Evolutionary conservation across 176 grass and related monocot genomes (phyloP).

Genomic region (Rhynchospora pubera): DNA sequence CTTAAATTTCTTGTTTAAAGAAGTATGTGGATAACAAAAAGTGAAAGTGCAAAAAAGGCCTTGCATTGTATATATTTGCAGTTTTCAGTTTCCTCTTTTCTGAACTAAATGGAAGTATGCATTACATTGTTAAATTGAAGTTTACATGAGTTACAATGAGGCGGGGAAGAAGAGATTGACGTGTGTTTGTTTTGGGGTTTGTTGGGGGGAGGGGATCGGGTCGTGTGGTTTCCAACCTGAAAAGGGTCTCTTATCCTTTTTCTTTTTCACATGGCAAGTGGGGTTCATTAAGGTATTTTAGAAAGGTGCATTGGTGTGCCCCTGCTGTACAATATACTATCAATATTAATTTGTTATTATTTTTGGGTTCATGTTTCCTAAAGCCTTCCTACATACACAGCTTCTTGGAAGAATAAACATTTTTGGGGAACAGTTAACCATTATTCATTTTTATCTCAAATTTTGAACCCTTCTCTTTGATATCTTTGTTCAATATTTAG

Average conservation of each 20-base stretch:
- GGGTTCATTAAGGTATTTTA: not conserved
- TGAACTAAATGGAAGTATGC: too few species aligned
- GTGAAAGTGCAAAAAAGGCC: not conserved
- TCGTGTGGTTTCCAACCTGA: not conserved
- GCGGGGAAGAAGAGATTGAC: too few species aligned
- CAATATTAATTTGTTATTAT: not conserved
- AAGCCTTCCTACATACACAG: not conserved
- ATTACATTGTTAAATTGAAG: too few species aligned
- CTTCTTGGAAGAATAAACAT: constrained; percentile 1
- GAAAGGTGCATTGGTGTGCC: not conserved
- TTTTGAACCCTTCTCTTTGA: not conserved
- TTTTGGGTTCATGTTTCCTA: not conserved
- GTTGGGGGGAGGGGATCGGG: too few species aligned
- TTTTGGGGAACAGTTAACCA: not conserved
- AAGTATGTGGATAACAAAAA: not conserved
- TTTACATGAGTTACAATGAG: too few species aligned
- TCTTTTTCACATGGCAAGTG: not conserved
- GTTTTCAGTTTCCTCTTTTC: not conserved
- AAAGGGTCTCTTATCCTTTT: not conserved
- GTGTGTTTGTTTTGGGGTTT: too few species aligned
- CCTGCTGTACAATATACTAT: not conserved
- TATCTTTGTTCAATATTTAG: not conserved
- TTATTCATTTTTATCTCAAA: not conserved
- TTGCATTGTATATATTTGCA: not conserved
- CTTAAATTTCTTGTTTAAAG: not conserved